Conservation (phyloP, 2,329 filamentous ascomycete species). For the Chaetomiaceae sp. region DNA sequence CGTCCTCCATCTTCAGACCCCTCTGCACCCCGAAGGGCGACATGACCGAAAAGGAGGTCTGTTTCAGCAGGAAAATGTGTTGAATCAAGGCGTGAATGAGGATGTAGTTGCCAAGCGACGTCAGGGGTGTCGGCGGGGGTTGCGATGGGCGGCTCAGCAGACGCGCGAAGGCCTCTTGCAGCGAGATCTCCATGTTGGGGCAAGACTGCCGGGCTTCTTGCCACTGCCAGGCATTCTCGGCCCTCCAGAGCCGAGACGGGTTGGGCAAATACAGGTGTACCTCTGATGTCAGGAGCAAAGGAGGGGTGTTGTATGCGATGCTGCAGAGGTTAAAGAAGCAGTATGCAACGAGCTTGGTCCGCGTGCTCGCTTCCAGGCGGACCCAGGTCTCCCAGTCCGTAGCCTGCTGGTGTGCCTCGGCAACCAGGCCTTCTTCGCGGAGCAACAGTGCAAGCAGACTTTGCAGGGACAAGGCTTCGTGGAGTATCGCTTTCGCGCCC, state of each 20-base stretch:
- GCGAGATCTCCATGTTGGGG: constrained; percentile 46
- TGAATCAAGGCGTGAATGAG: constrained; percentile 69
- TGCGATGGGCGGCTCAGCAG: constrained; percentile 50
- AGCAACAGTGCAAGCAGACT: constrained; percentile 55
- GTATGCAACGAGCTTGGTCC: constrained; percentile 57
- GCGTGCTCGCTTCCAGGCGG: constrained; percentile 50
- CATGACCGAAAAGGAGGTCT: constrained; percentile 50
- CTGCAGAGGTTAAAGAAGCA: constrained; percentile 61
- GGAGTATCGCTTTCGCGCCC: constrained; percentile 56
- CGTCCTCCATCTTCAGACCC: constrained; percentile 49
- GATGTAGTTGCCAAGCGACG: constrained; percentile 64
- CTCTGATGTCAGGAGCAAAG: constrained; percentile 54
- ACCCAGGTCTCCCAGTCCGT: constrained; percentile 59
- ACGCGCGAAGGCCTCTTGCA: constrained; percentile 54
- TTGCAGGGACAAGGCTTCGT: constrained; percentile 56
- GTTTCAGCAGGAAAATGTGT: constrained; percentile 66
- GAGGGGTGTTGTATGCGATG: constrained; percentile 58
- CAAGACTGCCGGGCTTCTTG: constrained; percentile 52
- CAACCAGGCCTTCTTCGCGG: constrained; percentile 52
- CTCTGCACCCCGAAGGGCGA: constrained; percentile 48
- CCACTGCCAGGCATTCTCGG: constrained; percentile 57
- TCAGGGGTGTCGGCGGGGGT: constrained; percentile 46
- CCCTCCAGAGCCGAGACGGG: constrained; percentile 53
- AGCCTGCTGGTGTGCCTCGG: constrained; percentile 43
- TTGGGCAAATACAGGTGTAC: constrained; percentile 53